These are phyloP conservation scores for Debaryomyces tyrocola DNA, from an alignment of 805 yeast species.

Conservation along the genomic window DNA sequence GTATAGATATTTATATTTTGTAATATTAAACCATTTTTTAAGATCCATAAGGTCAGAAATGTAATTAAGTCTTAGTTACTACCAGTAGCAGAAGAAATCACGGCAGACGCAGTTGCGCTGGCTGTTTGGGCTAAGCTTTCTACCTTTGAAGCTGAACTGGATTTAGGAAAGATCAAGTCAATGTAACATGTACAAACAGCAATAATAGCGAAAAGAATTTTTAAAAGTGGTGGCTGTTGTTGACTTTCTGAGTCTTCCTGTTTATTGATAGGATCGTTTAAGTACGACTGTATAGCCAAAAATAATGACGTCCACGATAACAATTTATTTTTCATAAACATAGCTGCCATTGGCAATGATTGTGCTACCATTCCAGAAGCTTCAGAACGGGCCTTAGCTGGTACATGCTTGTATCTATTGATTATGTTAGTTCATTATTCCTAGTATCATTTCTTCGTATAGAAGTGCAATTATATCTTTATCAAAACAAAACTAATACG, in stretches of 20 bases:
- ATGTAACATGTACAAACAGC: slow-evolving; percentile 55
- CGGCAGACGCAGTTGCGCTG: slow-evolving; percentile 13
- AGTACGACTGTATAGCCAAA: slow-evolving; percentile 47
- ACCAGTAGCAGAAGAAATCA: slow-evolving; percentile 5
- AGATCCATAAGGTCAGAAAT: neutral
- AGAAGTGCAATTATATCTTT: neutral
- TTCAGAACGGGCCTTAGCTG: slow-evolving; percentile 48
- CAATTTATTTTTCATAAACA: slow-evolving; percentile 60
- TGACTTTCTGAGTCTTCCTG: slow-evolving; percentile 19
- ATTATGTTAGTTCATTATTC: slow-evolving; percentile 9
- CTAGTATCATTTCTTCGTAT: neutral
- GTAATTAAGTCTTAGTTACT: neutral
- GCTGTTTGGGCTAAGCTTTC: slow-evolving; percentile 21
- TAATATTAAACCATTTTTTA: slow-evolving; percentile 1
- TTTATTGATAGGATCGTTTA: slow-evolving; percentile 43
- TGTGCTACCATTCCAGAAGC: slow-evolving; percentile 50
- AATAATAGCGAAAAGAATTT: slow-evolving; percentile 44
- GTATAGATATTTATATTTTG: slow-evolving; percentile 1
- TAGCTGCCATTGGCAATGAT: slow-evolving; percentile 67
- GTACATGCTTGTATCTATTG: slow-evolving; percentile 45
- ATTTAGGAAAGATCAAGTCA: slow-evolving; percentile 49
- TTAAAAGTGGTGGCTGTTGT: slow-evolving; percentile 53
- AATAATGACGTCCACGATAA: slow-evolving; percentile 58
- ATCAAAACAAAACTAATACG: slow-evolving; percentile 9
- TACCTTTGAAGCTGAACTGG: slow-evolving; percentile 30